A percentile compares a stretch with the other conserved stretches of the same genome.
Conservation (phyloP, 2,329 filamentous ascomycete species). For the Camptophora hylomeconis region DNA sequence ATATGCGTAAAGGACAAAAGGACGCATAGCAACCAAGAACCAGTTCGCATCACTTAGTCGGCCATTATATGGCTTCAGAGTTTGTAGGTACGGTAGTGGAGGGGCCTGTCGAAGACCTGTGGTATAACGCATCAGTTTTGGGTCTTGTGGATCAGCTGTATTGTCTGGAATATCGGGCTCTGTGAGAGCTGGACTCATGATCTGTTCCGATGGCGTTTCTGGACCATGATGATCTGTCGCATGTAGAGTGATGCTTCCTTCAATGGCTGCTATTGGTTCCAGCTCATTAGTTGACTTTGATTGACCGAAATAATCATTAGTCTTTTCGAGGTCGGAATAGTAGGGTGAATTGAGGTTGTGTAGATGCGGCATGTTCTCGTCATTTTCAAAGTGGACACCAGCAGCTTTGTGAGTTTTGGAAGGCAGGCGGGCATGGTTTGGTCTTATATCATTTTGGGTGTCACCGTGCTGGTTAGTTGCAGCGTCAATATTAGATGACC, state of each 20-base stretch:
- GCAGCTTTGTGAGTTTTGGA: too few species aligned
- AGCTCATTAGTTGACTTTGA: background rate
- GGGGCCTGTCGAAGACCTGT: slow-evolving; percentile 54
- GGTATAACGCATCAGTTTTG: slow-evolving; percentile 45
- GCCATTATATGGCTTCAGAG: slow-evolving; percentile 65
- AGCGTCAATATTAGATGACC: too few species aligned
- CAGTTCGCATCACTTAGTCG: slow-evolving; percentile 66
- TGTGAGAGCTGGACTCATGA: slow-evolving; percentile 8
- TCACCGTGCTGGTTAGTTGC: slow-evolving; percentile 38
- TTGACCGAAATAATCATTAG: slow-evolving; percentile 18
- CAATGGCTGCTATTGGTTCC: background rate
- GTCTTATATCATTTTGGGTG: slow-evolving; percentile 17
- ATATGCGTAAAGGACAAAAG: slow-evolving; percentile 77
- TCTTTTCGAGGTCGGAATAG: slow-evolving; percentile 18
- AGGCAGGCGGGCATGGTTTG: too few species aligned
- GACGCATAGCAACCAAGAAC: slow-evolving; percentile 63
- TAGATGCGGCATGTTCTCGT: slow-evolving; percentile 13
- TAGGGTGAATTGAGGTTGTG: slow-evolving; percentile 27
- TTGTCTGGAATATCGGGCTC: slow-evolving; percentile 7
- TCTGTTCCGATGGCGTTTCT: slow-evolving; percentile 3
- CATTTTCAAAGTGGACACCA: slow-evolving; percentile 2
- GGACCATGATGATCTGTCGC: slow-evolving; percentile 9
- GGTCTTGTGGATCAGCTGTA: slow-evolving; percentile 2
- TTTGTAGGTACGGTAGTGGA: slow-evolving; percentile 57
- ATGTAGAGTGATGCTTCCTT: too few species aligned